phyloP scores from a whole-genome alignment of 1,284 basidiomycete genomes.

The Athelia sp. region DNA sequence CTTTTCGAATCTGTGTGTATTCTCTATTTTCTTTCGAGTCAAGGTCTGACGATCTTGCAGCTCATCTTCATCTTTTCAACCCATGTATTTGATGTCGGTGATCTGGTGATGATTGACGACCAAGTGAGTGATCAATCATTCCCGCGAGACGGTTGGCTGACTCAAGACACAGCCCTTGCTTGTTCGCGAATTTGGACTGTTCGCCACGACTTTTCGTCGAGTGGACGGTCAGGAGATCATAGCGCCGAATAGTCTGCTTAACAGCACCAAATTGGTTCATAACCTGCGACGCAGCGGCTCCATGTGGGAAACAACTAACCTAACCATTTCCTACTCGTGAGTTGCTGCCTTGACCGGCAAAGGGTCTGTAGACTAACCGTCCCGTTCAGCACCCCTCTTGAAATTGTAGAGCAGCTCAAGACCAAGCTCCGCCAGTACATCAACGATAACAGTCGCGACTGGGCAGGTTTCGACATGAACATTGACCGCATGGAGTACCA shows the following conservation, averaged over 20 bases:
- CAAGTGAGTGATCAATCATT: conserved; percentile 31
- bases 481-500: conserved; percentile 78
- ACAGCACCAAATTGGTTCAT: conserved; percentile 72
- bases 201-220: conserved; percentile 75
- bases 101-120: conserved; percentile 75
- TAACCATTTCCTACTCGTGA: conserved; percentile 18
- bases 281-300: conserved; percentile 72
- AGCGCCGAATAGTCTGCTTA: conserved; percentile 76
- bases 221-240: conserved; percentile 79
- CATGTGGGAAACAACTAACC: conserved; percentile 75
- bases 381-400: conserved; percentile 62
- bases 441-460: conserved; percentile 66
- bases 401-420: conserved; percentile 65
- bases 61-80: conserved; percentile 83
- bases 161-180: conserved; percentile 38
- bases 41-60: conserved; percentile 24
- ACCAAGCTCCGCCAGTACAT: conserved; percentile 58
- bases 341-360: no score
- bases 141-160: neutral
- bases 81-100: conserved; percentile 76
- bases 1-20: conserved; percentile 70
- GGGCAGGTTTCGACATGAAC: conserved; percentile 56
- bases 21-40: neutral
- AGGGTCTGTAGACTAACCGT: conserved; percentile 27
- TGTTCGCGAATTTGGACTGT: conserved; percentile 77